phyloP scores from a whole-genome alignment of 2,329 filamentous ascomycete genomes.

The Penicillium sp. region DNA sequence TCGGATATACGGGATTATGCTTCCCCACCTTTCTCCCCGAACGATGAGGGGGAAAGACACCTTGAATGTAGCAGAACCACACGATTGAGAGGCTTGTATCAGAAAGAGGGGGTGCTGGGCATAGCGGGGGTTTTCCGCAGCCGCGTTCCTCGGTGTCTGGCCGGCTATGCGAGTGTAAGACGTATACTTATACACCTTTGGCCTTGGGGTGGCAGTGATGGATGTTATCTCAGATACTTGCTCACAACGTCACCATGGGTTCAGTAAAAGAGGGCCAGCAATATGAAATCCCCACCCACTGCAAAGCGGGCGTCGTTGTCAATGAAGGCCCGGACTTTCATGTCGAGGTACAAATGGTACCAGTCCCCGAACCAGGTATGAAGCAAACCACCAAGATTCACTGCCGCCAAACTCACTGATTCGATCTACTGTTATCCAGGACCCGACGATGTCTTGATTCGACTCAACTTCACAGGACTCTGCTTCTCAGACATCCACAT shows the following conservation, averaged over 20 bases:
- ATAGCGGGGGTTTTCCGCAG: slow-evolving; percentile 5
- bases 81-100: not conserved
- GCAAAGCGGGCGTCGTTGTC: slow-evolving; percentile 54
- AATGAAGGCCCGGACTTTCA: slow-evolving; percentile 54
- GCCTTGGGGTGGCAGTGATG: not conserved
- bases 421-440: slow-evolving; percentile 34
- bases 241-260: slow-evolving; percentile 8
- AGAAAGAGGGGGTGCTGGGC: slow-evolving; percentile 11
- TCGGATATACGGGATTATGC: slow-evolving; percentile 1
- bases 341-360: slow-evolving; percentile 51
- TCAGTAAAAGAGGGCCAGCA: slow-evolving; percentile 5
- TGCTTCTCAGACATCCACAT: slow-evolving; percentile 61
- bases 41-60: not conserved
- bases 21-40: slow-evolving; percentile 1
- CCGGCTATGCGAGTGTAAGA: not conserved
- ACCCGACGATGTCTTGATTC: slow-evolving; percentile 58
- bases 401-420: not conserved
- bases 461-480: slow-evolving; percentile 59
- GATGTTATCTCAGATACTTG: not conserved
- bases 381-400: not conserved
- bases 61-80: not conserved
- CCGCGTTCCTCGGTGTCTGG: slow-evolving; percentile 4
- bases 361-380: slow-evolving; percentile 52
- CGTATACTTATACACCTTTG: not conserved
- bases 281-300: slow-evolving; percentile 47